These are phyloP conservation scores for Sisymbrium altissimum DNA, from an alignment of 345 rosid genomes.

Conservation along the genomic window DNA sequence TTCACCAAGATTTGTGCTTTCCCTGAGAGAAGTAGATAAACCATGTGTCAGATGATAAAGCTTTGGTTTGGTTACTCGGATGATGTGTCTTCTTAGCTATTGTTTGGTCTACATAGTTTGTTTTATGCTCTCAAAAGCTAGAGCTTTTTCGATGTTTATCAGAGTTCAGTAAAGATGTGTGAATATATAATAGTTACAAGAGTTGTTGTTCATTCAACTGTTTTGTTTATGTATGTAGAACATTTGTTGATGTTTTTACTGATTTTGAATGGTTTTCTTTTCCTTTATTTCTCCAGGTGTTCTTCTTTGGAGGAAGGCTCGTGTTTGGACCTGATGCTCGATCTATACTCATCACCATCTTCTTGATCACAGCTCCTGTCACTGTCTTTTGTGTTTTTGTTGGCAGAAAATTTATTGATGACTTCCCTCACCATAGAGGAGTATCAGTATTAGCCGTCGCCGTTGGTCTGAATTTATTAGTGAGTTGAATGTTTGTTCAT, in stretches of 20 bases:
- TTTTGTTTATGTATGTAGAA: not conserved
- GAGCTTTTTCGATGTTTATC: not conserved
- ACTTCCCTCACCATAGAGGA: constrained; percentile 66
- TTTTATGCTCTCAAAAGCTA: not conserved
- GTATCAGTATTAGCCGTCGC: constrained; percentile 54
- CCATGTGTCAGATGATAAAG: not conserved
- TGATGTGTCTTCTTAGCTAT: not conserved
- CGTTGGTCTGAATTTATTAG: constrained; percentile 49
- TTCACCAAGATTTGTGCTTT: constrained; percentile 10
- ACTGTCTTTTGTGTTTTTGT: constrained; percentile 73
- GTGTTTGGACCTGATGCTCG: constrained; percentile 95
- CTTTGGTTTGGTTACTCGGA: not conserved
- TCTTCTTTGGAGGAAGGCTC: constrained; percentile 69
- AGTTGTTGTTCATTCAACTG: not conserved
- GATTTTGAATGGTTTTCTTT: not conserved
- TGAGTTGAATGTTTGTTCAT: constrained; percentile 42
- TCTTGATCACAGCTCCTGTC: constrained; percentile 73
- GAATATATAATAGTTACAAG: not conserved
- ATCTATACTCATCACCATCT: constrained; percentile 55
- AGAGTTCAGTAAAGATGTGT: not conserved
- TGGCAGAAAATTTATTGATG: constrained; percentile 62
- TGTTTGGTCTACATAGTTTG: not conserved
- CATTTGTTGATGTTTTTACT: not conserved
- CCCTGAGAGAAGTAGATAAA: not conserved
- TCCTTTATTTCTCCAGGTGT: constrained; percentile 43